Conservation (phyloP, 495 filamentous ascomycete species). For the Niebla homalea region DNA sequence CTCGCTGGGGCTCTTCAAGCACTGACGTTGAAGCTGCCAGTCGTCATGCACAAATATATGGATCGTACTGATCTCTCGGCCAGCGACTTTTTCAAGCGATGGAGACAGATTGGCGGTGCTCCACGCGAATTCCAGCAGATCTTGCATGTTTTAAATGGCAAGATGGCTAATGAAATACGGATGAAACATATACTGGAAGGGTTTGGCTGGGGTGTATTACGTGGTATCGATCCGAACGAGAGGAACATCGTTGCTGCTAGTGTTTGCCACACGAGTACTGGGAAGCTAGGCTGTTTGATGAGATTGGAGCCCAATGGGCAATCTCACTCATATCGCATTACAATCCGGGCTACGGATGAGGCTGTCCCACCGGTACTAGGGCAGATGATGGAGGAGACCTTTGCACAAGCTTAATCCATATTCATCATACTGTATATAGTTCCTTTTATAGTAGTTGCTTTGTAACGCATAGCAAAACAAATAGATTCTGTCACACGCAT, state of each 20-base stretch:
- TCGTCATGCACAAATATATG: conserved; percentile 91
- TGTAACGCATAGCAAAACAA: no score
- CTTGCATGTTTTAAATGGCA: conserved; percentile 48
- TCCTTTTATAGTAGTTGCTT: no score
- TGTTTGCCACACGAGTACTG: conserved; percentile 71
- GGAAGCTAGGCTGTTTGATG: conserved; percentile 89
- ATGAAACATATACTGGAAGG: conserved; percentile 57
- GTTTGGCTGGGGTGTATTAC: conserved; percentile 78
- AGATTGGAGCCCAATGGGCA: conserved; percentile 89
- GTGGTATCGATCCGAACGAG: conserved; percentile 73
- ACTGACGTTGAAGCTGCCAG: conserved; percentile 78
- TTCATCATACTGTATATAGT: no score
- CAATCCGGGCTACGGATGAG: conserved; percentile 89
- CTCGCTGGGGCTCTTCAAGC: conserved; percentile 89
- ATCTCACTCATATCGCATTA: conserved; percentile 84
- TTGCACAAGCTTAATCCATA: conserved; percentile 27
- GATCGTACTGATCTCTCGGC: conserved; percentile 67
- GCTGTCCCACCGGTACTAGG: conserved; percentile 64
- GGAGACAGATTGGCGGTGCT: conserved; percentile 90
- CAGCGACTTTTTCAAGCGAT: conserved; percentile 96
- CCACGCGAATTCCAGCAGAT: conserved; percentile 79
- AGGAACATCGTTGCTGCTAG: conserved; percentile 92
- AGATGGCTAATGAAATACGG: conserved; percentile 41
- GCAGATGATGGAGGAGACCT: conserved; percentile 73
- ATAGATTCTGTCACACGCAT: no score